Conservation (phyloP, 2,329 filamentous ascomycete genomes). For the Neopestalotiopsis rosae region DNA sequence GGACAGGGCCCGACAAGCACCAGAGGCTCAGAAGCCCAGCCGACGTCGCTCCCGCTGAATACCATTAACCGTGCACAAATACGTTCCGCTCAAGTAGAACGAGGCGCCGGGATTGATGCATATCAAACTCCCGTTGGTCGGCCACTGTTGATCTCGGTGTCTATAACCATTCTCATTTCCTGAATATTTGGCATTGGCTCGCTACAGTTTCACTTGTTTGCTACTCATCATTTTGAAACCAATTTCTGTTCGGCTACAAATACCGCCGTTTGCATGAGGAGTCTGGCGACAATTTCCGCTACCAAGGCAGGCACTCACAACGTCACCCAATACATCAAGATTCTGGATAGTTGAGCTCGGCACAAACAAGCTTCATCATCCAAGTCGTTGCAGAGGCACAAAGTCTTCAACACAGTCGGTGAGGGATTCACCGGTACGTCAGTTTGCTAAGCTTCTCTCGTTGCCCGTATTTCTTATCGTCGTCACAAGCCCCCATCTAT, state of each 20-base stretch:
- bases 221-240: background rate
- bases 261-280: too few species aligned
- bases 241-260: background rate
- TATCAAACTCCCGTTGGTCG: conserved; percentile 1
- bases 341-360: too few species aligned
- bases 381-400: background rate
- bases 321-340: too few species aligned
- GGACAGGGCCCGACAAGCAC: background rate
- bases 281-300: too few species aligned
- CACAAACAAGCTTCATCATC: background rate
- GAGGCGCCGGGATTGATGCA: background rate
- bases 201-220: background rate
- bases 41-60: conserved; percentile 15
- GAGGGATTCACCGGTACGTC: background rate
- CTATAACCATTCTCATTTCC: background rate
- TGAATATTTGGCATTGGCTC: background rate
- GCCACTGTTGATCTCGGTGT: background rate
- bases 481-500: background rate
- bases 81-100: conserved; percentile 1
- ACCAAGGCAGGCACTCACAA: too few species aligned
- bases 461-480: background rate
- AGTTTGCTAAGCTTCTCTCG: background rate
- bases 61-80: background rate
- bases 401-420: background rate
- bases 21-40: background rate